Evolutionary conservation across 495 filamentous ascomycete species (phyloP), one percentile per base, ranked within the genome.

Genomic region (Bacidia rubella): DNA sequence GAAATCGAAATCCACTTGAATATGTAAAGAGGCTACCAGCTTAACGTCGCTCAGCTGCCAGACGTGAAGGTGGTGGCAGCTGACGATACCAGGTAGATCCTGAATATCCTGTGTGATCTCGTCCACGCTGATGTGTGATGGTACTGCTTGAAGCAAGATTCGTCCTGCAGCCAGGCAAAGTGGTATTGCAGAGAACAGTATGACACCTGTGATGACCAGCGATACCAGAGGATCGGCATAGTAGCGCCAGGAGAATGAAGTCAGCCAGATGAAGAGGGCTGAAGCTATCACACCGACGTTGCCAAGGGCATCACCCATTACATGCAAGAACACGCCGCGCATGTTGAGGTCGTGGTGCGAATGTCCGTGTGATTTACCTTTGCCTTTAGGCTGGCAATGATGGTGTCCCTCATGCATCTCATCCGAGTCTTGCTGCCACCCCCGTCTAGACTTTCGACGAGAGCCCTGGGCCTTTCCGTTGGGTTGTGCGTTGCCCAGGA

Each of bases 11-110:
- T 80, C 81, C 11, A 97, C 83, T 62, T 93, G 86, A 45, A 98
- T 84, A 63, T 98, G 92, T 60, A 98, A 75, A 0, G 83, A 87
- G 2, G 93, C 89, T 19, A 98, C 82, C 27, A 93, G 73, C 68
- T 95, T 94, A 11, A 88, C 87, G 61, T 96, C 90, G 40, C 82
- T 92, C 24, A 98, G 76, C 65, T 96, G 90, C 92, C 92, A 98
- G 54, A 98, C 89, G 65, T 98, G 92, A 11, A 98, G 73, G 61
- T 98, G 89, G 68, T 98, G 92, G 53, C 89, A 92, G 62, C 83
- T 85, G 55, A 87, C 69, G 29, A 98, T 80, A 41, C 90, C 90
- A 0, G 80, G 84, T 12, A 97, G 79, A 21, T 75, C 67, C 57
- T 86, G 76, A 52, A 98, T 95, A 64, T 98, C 92, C 50, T 85